Evolutionary conservation across 108 stramenopile genomes (phyloP).

Genomic region (Poteriospumella lacustris): DNA sequence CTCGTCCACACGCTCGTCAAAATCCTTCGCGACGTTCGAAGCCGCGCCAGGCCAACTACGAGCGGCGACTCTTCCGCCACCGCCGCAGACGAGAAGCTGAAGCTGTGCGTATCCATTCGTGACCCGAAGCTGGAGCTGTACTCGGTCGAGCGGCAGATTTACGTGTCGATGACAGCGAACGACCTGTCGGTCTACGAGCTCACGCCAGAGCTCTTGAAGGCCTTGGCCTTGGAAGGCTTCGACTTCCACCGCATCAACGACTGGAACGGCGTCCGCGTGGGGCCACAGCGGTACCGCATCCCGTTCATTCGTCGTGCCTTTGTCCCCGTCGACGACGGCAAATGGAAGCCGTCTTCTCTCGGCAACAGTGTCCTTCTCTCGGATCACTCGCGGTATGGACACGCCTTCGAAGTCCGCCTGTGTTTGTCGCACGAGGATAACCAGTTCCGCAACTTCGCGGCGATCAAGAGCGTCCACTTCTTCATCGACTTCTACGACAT

Average conservation of each 20-base stretch:
- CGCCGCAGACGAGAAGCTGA: neutral
- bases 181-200: constrained; percentile 14
- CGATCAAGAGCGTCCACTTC: neutral
- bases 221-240: neutral
- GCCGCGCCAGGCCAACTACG: too few species aligned
- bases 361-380: too few species aligned
- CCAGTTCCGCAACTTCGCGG: neutral
- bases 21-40: too few species aligned
- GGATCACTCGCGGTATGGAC: neutral
- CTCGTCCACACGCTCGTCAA: too few species aligned
- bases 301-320: constrained; percentile 20
- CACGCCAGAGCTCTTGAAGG: neutral
- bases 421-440: neutral
- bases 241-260: neutral
- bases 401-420: neutral
- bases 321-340: neutral
- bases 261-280: neutral
- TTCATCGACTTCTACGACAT: constrained; percentile 20
- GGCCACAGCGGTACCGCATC: neutral
- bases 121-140: neutral
- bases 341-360: too few species aligned
- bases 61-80: too few species aligned
- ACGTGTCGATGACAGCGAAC: neutral
- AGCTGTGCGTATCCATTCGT: neutral
- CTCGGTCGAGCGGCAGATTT: neutral